Evolutionary conservation across 2,329 filamentous ascomycete genomes (phyloP).

Genomic region (Apiospora malaysiana): DNA sequence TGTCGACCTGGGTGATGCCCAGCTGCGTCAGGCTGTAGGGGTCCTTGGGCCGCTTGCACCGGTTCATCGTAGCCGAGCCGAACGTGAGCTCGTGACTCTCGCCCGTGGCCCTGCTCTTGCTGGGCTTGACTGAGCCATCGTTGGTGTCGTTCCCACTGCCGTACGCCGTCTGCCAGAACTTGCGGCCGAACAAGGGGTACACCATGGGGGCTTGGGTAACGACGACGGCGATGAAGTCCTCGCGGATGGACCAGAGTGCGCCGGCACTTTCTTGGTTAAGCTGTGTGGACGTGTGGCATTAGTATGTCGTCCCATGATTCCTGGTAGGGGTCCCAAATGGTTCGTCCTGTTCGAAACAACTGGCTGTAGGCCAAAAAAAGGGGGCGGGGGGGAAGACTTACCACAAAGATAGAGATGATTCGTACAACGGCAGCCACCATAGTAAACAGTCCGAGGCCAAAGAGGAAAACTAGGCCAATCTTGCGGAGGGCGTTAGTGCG

Average conservation of each 20-base stretch:
- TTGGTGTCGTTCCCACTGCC: neutral
- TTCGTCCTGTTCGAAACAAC: no score
- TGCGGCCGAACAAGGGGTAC: constrained; percentile 33
- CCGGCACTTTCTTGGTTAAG: constrained; percentile 12
- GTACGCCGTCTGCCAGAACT: constrained; percentile 32
- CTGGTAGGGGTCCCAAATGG: no score
- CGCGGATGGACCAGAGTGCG: constrained; percentile 46
- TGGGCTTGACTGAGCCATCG: neutral
- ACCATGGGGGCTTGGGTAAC: constrained; percentile 45
- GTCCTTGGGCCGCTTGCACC: constrained; percentile 28
- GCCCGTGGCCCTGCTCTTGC: constrained; percentile 19
- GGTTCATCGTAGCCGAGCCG: constrained; percentile 2
- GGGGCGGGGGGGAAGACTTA: neutral
- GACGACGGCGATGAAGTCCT: constrained; percentile 45
- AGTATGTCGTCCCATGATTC: no score
- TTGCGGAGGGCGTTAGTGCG: constrained; percentile 21
- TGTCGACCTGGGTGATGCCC: constrained; percentile 23
- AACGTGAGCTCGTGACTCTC: constrained; percentile 27
- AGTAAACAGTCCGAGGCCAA: constrained; percentile 25
- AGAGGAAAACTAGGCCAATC: constrained; percentile 22
- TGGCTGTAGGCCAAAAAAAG: no score
- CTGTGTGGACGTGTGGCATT: neutral
- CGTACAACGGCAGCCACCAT: constrained; percentile 25
- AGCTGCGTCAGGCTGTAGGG: constrained; percentile 31
- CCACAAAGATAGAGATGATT: constrained; percentile 24